Conservation (phyloP, 192 early-diverging fungal species). For the Nowakowskiella sp. region DNA sequence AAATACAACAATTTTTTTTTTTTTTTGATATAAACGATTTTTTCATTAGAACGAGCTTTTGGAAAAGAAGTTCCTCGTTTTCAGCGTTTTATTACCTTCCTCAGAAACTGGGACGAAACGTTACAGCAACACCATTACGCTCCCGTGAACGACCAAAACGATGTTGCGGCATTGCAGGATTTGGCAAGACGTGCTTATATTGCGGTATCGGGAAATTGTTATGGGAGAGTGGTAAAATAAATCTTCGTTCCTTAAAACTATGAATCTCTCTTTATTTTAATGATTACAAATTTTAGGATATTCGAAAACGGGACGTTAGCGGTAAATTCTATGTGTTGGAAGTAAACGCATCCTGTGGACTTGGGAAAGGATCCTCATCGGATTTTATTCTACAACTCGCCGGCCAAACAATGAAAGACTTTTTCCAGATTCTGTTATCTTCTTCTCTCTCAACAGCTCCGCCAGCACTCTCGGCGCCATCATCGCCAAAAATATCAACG, state of each 20-base stretch:
- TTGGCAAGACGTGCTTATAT: slow-evolving; percentile 25
- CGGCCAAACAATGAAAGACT: slow-evolving; percentile 32
- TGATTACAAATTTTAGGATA: slow-evolving; percentile 1
- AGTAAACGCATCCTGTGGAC: slow-evolving; percentile 28
- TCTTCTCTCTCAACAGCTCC: slow-evolving; percentile 5
- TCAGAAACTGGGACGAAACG: slow-evolving; percentile 28
- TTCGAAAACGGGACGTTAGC: too few species aligned
- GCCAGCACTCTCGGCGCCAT: slow-evolving; percentile 3
- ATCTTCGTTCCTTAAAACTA: neutral
- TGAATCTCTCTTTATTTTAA: neutral
- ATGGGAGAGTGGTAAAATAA: slow-evolving; percentile 24
- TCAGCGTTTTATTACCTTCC: slow-evolving; percentile 26
- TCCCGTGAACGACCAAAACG: slow-evolving; percentile 18
- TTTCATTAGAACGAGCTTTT: slow-evolving; percentile 23
- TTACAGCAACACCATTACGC: slow-evolving; percentile 18
- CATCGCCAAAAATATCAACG: too few species aligned
- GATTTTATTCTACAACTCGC: slow-evolving; percentile 32
- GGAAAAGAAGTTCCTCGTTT: slow-evolving; percentile 27
- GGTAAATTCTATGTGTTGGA: slow-evolving; percentile 30
- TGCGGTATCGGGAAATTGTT: slow-evolving; percentile 28
- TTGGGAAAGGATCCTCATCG: slow-evolving; percentile 28
- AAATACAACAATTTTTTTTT: neutral
- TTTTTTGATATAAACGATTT: neutral
- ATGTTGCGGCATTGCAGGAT: slow-evolving; percentile 24
- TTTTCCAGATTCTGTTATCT: slow-evolving; percentile 28